phyloP scores from a whole-genome alignment of 2,329 filamentous ascomycete species.

The Botrytis fragariae region DNA sequence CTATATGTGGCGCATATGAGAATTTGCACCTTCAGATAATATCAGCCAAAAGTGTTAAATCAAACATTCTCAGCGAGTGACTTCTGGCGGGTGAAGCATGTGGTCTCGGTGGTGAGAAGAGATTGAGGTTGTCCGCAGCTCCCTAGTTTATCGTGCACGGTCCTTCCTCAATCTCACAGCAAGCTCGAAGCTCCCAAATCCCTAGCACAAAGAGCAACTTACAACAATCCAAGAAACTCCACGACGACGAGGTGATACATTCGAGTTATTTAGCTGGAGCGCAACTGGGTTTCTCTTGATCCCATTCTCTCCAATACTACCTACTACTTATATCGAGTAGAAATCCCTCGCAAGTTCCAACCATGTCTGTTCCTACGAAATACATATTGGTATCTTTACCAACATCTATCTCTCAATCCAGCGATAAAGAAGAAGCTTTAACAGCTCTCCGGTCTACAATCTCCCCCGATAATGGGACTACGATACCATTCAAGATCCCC shows the following conservation, averaged over 20 bases:
- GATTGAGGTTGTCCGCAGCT: slow-evolving; percentile 13
- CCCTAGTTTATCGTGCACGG: slow-evolving; percentile 20
- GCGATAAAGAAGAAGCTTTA: slow-evolving; percentile 78
- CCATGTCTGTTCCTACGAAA: slow-evolving; percentile 45
- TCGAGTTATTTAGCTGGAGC: background rate
- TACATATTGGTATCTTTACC: slow-evolving; percentile 92
- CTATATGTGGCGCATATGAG: background rate
- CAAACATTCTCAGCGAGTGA: background rate
- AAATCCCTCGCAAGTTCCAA: slow-evolving; percentile 17
- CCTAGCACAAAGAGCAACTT: slow-evolving; percentile 3
- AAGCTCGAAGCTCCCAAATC: slow-evolving; percentile 22
- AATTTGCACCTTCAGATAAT: background rate
- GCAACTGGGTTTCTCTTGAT: background rate
- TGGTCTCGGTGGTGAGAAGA: background rate
- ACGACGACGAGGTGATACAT: background rate
- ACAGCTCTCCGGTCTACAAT: slow-evolving; percentile 71
- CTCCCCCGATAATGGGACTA: slow-evolving; percentile 69
- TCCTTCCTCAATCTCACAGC: slow-evolving; percentile 18
- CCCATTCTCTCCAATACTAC: background rate
- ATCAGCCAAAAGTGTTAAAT: background rate
- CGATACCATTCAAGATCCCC: slow-evolving; percentile 77
- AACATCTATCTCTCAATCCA: slow-evolving; percentile 77
- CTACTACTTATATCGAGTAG: background rate
- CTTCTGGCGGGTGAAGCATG: background rate
- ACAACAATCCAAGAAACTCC: background rate